A percentile compares a stretch with the other conserved stretches of the same genome.
Conservation (phyloP, 164 flowering plant genomes). For the Chloranthus sessilifolius region DNA sequence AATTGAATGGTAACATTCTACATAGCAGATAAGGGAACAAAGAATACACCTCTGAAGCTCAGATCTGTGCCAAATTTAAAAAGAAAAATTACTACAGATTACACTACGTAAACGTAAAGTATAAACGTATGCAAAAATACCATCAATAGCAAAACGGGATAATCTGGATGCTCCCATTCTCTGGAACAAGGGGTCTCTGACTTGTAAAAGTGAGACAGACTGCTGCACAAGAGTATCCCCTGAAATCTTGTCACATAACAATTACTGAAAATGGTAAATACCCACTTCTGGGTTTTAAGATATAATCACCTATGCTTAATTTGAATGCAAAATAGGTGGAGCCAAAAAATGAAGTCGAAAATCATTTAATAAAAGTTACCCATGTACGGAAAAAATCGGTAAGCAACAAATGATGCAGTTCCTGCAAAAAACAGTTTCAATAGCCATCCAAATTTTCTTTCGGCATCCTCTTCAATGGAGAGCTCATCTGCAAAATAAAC, state of each 20-base stretch:
- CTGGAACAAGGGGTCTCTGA: slow-evolving; percentile 90
- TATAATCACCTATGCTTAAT: background rate
- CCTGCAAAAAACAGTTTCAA: slow-evolving; percentile 79
- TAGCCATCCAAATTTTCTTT: slow-evolving; percentile 84
- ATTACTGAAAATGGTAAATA: background rate
- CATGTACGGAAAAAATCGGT: slow-evolving; percentile 83
- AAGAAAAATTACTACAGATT: no score
- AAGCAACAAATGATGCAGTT: slow-evolving; percentile 59
- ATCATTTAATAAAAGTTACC: no score
- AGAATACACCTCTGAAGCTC: no score
- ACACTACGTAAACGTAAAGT: no score
- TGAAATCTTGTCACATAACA: slow-evolving; percentile 18
- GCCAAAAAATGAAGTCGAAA: background rate
- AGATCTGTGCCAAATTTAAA: no score
- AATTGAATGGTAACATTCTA: no score
- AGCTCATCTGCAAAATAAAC: slow-evolving; percentile 44
- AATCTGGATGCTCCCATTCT: slow-evolving; percentile 97
- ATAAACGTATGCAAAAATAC: no score
- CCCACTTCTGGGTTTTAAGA: background rate
- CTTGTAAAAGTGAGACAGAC: slow-evolving; percentile 71
- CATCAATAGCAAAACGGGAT: slow-evolving; percentile 81
- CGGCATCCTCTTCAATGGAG: slow-evolving; percentile 70
- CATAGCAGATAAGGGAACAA: no score
- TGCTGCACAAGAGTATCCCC: slow-evolving; percentile 88
- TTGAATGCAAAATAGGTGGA: background rate